Conservation (phyloP, 208 protist genomes). For the Acanthamoeba castellanii region DNA sequence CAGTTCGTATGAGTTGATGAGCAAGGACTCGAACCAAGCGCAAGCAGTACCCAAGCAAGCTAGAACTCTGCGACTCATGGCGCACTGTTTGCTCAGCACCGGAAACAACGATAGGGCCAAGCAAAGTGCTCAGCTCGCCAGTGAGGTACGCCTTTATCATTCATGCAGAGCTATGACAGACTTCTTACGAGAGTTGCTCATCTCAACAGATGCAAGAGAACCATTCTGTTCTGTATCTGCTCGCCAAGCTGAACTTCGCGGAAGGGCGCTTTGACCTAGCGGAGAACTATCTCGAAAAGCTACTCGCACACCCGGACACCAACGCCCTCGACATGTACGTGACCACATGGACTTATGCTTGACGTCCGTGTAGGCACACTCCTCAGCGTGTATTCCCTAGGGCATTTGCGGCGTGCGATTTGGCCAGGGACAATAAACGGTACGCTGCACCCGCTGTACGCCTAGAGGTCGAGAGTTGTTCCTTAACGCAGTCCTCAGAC, state of each 20-base stretch:
- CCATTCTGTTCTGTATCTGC: slow-evolving; percentile 15
- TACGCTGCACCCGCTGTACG: background rate
- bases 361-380: background rate
- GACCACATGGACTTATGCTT: too few species aligned
- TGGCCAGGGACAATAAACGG: background rate
- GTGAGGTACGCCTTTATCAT: background rate
- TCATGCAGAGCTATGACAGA: background rate
- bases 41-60: slow-evolving; percentile 32
- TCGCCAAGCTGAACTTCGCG: slow-evolving; percentile 43
- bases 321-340: slow-evolving; percentile 59
- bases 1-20: slow-evolving; percentile 63
- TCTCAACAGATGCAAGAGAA: slow-evolving; percentile 46
- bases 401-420: slow-evolving; percentile 5
- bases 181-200: background rate
- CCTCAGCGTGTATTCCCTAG: background rate
- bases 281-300: slow-evolving; percentile 4
- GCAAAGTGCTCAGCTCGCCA: slow-evolving; percentile 41
- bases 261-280: background rate
- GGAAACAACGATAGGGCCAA: slow-evolving; percentile 16
- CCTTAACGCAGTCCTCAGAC: background rate
- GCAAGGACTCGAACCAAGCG: background rate
- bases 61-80: slow-evolving; percentile 42
- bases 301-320: background rate
- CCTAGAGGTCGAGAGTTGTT: background rate
- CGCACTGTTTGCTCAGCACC: background rate